phyloP scores from a whole-genome alignment of 2,329 filamentous ascomycete species.

The Cyphellophora europaea region DNA sequence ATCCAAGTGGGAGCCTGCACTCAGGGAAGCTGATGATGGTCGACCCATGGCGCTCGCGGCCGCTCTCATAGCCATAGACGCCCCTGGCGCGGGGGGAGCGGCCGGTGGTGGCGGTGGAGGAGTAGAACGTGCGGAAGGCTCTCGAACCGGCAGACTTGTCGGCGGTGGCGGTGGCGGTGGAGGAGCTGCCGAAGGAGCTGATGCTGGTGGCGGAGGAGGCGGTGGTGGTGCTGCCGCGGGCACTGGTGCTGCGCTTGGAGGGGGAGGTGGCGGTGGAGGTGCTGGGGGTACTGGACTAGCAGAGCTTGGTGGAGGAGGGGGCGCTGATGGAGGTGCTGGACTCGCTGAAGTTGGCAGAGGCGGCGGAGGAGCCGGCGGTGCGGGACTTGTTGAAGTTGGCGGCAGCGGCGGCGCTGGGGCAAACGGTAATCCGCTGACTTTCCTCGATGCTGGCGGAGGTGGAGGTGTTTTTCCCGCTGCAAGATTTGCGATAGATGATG shows the following conservation, averaged over 20 bases:
- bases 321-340: constrained; percentile 40
- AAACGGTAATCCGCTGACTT: constrained; percentile 39
- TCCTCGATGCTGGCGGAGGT: constrained; percentile 47
- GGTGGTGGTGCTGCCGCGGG: constrained; percentile 31
- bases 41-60: constrained; percentile 48
- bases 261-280: constrained; percentile 31
- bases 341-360: constrained; percentile 29
- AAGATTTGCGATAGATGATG: constrained; percentile 51
- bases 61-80: constrained; percentile 49
- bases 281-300: constrained; percentile 33
- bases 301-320: constrained; percentile 30
- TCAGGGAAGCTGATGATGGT: constrained; percentile 21
- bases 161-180: constrained; percentile 43
- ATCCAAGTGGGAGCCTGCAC: constrained; percentile 19
- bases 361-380: constrained; percentile 31
- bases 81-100: constrained; percentile 22
- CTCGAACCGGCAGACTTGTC: constrained; percentile 36
- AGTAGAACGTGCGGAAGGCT: constrained; percentile 36
- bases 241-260: constrained; percentile 29
- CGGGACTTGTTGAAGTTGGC: constrained; percentile 33
- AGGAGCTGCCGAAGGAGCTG: constrained; percentile 20
- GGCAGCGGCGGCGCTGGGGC: constrained; percentile 35
- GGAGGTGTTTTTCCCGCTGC: constrained; percentile 44
- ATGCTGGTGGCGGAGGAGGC: constrained; percentile 25
- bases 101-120: constrained; percentile 30